phyloP scores from a whole-genome alignment of 202 grass and related monocot species.

The Tripidium arundinaceum region DNA sequence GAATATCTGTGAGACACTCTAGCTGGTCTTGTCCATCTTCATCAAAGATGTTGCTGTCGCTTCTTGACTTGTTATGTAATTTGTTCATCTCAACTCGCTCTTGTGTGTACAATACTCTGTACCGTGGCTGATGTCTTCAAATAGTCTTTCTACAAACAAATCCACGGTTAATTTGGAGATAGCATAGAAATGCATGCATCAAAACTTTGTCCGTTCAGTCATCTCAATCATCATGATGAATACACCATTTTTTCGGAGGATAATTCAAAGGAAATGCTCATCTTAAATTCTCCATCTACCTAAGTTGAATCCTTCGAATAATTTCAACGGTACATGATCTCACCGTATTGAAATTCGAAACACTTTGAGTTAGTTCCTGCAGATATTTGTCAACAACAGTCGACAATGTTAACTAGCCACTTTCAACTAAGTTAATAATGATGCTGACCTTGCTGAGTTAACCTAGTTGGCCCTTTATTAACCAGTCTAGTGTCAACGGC shows the following conservation, averaged over 20 bases:
- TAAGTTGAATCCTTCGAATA: neutral
- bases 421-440: neutral
- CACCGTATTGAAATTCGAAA: neutral
- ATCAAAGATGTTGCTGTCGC: constrained; percentile 26
- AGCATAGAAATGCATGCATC: neutral
- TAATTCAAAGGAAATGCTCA: neutral
- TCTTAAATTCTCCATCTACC: neutral
- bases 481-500: constrained; percentile 11
- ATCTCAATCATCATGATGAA: neutral
- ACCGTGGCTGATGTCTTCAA: too few relatives aligned
- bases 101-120: too few relatives aligned
- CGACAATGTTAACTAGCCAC: neutral
- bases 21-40: constrained; percentile 6
- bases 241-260: neutral
- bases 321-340: neutral
- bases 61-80: neutral
- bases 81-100: too few relatives aligned
- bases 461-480: neutral
- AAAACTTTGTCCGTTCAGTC: neutral
- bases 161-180: neutral
- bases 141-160: constrained; percentile 14
- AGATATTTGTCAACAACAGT: constrained; percentile 34
- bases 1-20: neutral
- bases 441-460: constrained; percentile 19
- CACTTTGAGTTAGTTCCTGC: neutral